Conservation (phyloP, 257 asterid genomes). For the Marsdenia floribunda region DNA sequence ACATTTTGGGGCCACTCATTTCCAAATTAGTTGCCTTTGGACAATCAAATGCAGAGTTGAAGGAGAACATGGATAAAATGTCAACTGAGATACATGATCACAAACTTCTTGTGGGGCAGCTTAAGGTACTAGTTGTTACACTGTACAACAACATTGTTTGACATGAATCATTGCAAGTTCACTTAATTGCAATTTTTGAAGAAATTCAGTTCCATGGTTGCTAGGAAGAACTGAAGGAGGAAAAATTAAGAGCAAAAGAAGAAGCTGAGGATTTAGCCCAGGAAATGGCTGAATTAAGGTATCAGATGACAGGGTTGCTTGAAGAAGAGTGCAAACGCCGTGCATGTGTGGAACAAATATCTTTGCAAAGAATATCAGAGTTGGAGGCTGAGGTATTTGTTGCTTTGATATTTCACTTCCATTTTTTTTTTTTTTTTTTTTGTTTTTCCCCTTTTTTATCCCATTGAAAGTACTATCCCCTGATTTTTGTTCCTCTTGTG, state of each 20-base stretch:
- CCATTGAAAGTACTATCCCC: constrained; percentile 3
- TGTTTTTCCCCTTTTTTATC: constrained; percentile 6
- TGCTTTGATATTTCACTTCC: neutral
- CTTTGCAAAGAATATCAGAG: constrained; percentile 79
- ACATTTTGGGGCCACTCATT: constrained; percentile 40
- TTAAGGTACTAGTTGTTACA: constrained; percentile 49
- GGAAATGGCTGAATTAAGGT: constrained; percentile 97
- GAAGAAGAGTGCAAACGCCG: constrained; percentile 89
- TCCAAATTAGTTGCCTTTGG: constrained; percentile 34
- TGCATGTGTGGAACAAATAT: constrained; percentile 68
- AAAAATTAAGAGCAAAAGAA: constrained; percentile 75
- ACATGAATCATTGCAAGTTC: neutral
- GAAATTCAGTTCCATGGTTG: constrained; percentile 17
- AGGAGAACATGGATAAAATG: constrained; percentile 43
- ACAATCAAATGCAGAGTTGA: constrained; percentile 43
- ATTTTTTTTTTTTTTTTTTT: too few species aligned
- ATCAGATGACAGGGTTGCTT: constrained; percentile 65
- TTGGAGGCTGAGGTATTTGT: constrained; percentile 75
- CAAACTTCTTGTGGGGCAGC: constrained; percentile 48
- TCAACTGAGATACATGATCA: constrained; percentile 49
- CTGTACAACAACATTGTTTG: neutral
- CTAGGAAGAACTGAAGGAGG: constrained; percentile 64
- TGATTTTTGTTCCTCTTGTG: constrained; percentile 18
- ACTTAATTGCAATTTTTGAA: neutral
- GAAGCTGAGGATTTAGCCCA: constrained; percentile 91